Evolutionary conservation across 2,329 filamentous ascomycete species (phyloP).

Genomic region (Aspergillus calidoustus): DNA sequence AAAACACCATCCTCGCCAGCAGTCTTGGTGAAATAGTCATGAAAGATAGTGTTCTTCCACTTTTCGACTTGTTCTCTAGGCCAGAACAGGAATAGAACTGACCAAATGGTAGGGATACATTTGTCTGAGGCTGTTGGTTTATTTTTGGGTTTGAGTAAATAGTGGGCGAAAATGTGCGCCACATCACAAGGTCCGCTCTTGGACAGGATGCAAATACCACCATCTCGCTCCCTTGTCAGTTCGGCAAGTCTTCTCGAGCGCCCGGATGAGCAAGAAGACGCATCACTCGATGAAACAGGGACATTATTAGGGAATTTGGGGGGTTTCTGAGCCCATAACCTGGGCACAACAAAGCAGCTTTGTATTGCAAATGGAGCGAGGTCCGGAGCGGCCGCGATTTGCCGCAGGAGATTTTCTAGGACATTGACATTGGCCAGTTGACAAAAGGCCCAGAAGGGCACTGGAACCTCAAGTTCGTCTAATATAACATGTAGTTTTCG

Average conservation of each 20-base stretch:
- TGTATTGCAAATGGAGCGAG: neutral
- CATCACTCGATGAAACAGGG: neutral
- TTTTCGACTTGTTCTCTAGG: neutral
- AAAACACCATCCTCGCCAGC: neutral
- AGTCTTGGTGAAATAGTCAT: neutral
- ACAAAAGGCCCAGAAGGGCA: neutral
- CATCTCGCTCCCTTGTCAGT: constrained; percentile 1
- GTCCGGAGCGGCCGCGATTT: neutral
- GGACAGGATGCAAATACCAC: neutral
- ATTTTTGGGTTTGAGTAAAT: neutral
- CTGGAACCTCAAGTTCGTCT: neutral
- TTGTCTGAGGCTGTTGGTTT: neutral
- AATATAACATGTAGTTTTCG: neutral
- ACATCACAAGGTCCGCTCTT: neutral
- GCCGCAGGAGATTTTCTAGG: neutral
- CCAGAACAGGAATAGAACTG: neutral
- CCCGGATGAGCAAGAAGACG: neutral
- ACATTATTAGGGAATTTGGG: neutral
- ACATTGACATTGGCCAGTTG: neutral
- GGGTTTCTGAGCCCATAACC: neutral
- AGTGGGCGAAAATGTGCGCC: neutral
- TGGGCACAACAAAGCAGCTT: constrained; percentile 3
- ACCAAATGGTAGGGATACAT: neutral
- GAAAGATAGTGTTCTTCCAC: neutral
- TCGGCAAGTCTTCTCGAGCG: neutral